Evolutionary conservation across 2,329 filamentous ascomycete species (phyloP).

Genomic region (Cytospora paraplurivora): DNA sequence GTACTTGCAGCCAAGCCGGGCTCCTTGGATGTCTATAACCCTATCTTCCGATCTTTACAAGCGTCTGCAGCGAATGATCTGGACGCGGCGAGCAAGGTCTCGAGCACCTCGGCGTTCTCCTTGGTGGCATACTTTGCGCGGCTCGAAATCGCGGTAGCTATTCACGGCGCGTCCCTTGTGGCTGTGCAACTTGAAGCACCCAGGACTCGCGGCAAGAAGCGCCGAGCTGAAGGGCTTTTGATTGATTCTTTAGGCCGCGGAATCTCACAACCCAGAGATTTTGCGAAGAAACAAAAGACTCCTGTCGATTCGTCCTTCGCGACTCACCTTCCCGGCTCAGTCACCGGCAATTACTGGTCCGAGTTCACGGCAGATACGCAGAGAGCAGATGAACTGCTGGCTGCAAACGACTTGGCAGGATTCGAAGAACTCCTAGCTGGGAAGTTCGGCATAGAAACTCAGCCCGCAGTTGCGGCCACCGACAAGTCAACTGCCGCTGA

Average conservation of each 20-base stretch:
- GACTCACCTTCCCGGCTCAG: slow-evolving; percentile 50
- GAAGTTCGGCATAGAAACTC: slow-evolving; percentile 49
- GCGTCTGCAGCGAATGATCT: slow-evolving; percentile 50
- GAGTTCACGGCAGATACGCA: slow-evolving; percentile 48
- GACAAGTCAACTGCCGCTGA: background rate
- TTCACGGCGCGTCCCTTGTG: slow-evolving; percentile 65
- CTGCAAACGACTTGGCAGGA: slow-evolving; percentile 46
- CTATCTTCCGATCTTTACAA: slow-evolving; percentile 66
- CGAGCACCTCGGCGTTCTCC: slow-evolving; percentile 39
- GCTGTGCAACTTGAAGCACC: slow-evolving; percentile 70
- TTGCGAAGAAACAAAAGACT: slow-evolving; percentile 36
- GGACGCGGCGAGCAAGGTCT: slow-evolving; percentile 38
- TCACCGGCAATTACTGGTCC: slow-evolving; percentile 52
- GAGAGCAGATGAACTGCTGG: slow-evolving; percentile 51
- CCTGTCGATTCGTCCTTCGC: slow-evolving; percentile 38
- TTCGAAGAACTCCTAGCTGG: slow-evolving; percentile 55
- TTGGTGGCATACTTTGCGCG: slow-evolving; percentile 66
- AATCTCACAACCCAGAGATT: slow-evolving; percentile 44
- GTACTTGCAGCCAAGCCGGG: slow-evolving; percentile 62
- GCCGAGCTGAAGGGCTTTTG: slow-evolving; percentile 62
- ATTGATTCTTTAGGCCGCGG: slow-evolving; percentile 76
- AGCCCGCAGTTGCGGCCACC: slow-evolving; percentile 5
- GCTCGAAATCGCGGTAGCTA: slow-evolving; percentile 65
- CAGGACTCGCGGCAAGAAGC: slow-evolving; percentile 55
- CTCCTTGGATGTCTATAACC: slow-evolving; percentile 66